Percentiles rank a stretch among this genome's conserved stretches.
These are phyloP conservation scores for Pseudonectria buxi DNA, from an alignment of 2,329 filamentous ascomycete species.

Conservation along the genomic window DNA sequence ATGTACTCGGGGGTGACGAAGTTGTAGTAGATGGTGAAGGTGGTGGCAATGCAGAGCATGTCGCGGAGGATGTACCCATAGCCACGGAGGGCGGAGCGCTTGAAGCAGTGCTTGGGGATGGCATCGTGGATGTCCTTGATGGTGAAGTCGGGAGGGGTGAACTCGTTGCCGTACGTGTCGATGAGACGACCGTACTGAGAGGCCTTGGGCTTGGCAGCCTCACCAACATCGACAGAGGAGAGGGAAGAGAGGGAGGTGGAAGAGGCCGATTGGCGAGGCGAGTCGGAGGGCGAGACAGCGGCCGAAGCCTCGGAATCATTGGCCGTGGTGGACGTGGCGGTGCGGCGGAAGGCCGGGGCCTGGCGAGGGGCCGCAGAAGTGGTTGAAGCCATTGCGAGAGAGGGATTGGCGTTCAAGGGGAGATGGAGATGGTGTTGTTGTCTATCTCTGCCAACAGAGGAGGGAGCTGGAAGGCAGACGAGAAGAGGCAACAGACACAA, in stretches of 20 bases:
- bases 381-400: constrained; percentile 38
- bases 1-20: constrained; percentile 81
- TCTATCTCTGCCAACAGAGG: background rate
- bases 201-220: constrained; percentile 26
- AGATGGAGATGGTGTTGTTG: no score
- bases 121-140: constrained; percentile 97
- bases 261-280: constrained; percentile 60
- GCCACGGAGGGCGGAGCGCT: constrained; percentile 71
- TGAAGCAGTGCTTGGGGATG: constrained; percentile 95
- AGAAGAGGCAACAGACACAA: constrained; percentile 7
- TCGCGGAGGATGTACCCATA: constrained; percentile 83
- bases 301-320: constrained; percentile 50
- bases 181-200: constrained; percentile 58
- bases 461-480: constrained; percentile 2
- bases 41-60: constrained; percentile 60
- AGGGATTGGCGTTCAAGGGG: no score
- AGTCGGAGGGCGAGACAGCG: constrained; percentile 52
- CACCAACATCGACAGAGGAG: constrained; percentile 52
- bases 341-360: constrained; percentile 42
- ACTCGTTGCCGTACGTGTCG: constrained; percentile 92
- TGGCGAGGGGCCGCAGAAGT: constrained; percentile 34
- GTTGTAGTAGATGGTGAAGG: constrained; percentile 84
- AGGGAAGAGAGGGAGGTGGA: constrained; percentile 90
- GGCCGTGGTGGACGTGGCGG: constrained; percentile 39
- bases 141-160: constrained; percentile 88